phyloP scores from a whole-genome alignment of 2,329 filamentous ascomycete genomes.

The Penicillium sp. region DNA sequence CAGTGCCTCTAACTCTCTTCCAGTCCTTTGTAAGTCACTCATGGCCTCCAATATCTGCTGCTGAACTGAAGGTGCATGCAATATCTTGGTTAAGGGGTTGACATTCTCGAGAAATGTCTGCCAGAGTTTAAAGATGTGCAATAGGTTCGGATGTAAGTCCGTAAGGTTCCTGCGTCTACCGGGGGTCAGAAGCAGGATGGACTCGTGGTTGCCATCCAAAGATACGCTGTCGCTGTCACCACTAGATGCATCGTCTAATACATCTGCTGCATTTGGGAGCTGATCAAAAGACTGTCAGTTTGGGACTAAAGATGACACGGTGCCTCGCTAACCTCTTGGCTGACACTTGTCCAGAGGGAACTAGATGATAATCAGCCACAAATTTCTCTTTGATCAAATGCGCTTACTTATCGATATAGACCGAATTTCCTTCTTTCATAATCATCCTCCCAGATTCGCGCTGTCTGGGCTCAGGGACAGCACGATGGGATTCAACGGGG shows the following conservation, averaged over 20 bases:
- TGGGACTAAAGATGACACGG: background rate
- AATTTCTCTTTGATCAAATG: background rate
- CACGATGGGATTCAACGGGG: background rate
- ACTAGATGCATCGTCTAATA: conserved; percentile 15
- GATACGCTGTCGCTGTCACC: conserved; percentile 6
- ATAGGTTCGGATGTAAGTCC: conserved; percentile 17
- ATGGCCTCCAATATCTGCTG: conserved; percentile 27
- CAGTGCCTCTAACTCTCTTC: conserved; percentile 54
- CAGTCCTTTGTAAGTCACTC: conserved; percentile 15
- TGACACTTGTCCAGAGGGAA: conserved; percentile 23
- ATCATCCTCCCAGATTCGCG: conserved; percentile 22
- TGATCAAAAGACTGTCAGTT: background rate
- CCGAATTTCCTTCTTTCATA: conserved; percentile 23
- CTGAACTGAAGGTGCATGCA: conserved; percentile 60
- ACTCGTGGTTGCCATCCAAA: conserved; percentile 13
- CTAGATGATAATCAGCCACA: conserved; percentile 9
- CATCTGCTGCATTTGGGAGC: conserved; percentile 23
- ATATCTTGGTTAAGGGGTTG: conserved; percentile 70
- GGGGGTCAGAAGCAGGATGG: conserved; percentile 13
- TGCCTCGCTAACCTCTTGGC: conserved; percentile 19
- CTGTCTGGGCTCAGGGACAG: background rate
- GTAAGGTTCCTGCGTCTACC: conserved; percentile 2
- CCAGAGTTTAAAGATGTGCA: conserved; percentile 28
- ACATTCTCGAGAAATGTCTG: conserved; percentile 28
- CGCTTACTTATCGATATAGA: conserved; percentile 27